Percentiles rank a stretch among this genome's conserved stretches.
Evolutionary conservation across 495 filamentous ascomycete species (phyloP).

Genomic region (Podospora pseudoanserina): DNA sequence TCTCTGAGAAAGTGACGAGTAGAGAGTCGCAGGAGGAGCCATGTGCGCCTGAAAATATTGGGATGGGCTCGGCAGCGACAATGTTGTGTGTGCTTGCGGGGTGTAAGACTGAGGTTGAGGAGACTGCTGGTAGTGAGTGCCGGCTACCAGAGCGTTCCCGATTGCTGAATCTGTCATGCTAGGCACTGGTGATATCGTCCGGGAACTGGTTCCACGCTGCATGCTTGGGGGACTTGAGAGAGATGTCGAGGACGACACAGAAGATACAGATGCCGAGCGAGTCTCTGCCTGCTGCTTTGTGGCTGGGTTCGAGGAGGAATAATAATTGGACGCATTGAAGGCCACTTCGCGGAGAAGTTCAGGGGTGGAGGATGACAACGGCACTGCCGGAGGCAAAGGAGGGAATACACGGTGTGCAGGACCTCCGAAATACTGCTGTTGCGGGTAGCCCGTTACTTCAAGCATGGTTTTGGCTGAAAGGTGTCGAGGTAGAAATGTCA

Average conservation of each 20-base stretch:
- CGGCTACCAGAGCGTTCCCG: slow-evolving; percentile 2
- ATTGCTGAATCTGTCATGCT: slow-evolving; percentile 7
- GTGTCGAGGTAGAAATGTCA: not conserved
- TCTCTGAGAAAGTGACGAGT: slow-evolving; percentile 15
- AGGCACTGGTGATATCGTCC: slow-evolving; percentile 26
- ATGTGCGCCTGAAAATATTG: slow-evolving; percentile 22
- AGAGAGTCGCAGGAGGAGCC: slow-evolving; percentile 16
- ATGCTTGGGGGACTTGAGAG: slow-evolving; percentile 5
- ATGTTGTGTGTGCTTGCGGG: slow-evolving; percentile 6
- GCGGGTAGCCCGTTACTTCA: slow-evolving; percentile 22
- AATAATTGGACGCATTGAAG: slow-evolving; percentile 13
- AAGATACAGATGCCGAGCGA: slow-evolving; percentile 27
- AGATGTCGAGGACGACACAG: slow-evolving; percentile 23
- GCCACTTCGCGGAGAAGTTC: slow-evolving; percentile 17
- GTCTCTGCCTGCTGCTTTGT: slow-evolving; percentile 11
- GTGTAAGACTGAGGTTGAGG: slow-evolving; percentile 10
- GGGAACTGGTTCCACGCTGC: slow-evolving; percentile 13
- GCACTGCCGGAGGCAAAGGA: slow-evolving; percentile 14
- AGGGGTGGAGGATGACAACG: slow-evolving; percentile 3
- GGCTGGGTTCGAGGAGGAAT: not conserved
- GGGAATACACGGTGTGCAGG: slow-evolving; percentile 19
- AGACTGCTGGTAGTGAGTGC: slow-evolving; percentile 13
- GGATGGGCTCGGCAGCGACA: slow-evolving; percentile 15
- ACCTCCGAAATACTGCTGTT: slow-evolving; percentile 19
- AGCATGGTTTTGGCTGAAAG: slow-evolving; percentile 19